phyloP scores from a whole-genome alignment of 1,139 yeast species.

The Lodderomyces beijingensis region DNA sequence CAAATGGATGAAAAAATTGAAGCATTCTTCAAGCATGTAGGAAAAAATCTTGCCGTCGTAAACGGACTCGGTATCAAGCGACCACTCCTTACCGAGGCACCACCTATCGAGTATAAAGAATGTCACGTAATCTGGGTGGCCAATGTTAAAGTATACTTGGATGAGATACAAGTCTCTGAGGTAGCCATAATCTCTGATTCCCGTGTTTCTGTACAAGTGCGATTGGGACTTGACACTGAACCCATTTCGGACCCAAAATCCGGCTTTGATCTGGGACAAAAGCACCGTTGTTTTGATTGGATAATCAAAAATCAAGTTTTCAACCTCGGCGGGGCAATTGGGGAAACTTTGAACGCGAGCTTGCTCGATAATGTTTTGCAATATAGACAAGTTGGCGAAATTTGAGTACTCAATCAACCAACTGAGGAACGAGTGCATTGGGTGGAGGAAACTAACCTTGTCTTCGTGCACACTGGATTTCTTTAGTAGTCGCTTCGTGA shows the following conservation, averaged over 20 bases:
- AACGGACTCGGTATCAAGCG: conserved; percentile 1
- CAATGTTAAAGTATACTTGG: conserved; percentile 61
- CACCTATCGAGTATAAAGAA: conserved; percentile 65
- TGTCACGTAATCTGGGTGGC: conserved; percentile 55
- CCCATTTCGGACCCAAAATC: conserved; percentile 59
- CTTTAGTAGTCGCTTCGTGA: conserved; percentile 20
- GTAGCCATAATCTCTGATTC: conserved; percentile 78
- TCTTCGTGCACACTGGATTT: conserved; percentile 31
- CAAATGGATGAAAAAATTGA: conserved; percentile 64
- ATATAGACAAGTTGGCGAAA: conserved; percentile 19
- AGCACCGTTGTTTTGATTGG: conserved; percentile 68
- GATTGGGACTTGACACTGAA: conserved; percentile 74
- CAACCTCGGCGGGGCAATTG: conserved; percentile 8
- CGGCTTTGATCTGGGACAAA: conserved; percentile 53
- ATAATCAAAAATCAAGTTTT: conserved; percentile 55
- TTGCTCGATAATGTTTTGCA: conserved; percentile 17
- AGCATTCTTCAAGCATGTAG: conserved; percentile 73
- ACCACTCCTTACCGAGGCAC: conserved; percentile 57
- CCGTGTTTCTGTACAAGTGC: conserved; percentile 75
- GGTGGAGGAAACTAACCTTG: conserved; percentile 71
- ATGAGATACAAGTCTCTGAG: conserved; percentile 69
- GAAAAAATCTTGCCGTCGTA: conserved; percentile 48
- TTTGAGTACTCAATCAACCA: conserved; percentile 61
- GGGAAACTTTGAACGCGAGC: conserved; percentile 2
- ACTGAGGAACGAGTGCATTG: conserved; percentile 68